phyloP scores from a whole-genome alignment of 2,329 filamentous ascomycete species.

The Lasiodiplodia sp. region DNA sequence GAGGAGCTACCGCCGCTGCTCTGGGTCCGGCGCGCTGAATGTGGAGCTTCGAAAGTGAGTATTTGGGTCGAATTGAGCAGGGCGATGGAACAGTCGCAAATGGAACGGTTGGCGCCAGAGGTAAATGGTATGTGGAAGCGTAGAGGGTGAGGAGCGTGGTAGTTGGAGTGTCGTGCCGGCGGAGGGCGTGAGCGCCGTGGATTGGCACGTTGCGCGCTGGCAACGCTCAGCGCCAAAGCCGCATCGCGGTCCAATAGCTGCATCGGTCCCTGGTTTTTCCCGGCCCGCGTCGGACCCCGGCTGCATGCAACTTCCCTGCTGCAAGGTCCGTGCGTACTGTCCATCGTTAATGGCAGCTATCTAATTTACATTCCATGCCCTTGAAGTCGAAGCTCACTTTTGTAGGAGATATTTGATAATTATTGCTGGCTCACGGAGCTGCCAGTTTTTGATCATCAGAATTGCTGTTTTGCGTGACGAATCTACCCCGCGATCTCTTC shows the following conservation, averaged over 20 bases:
- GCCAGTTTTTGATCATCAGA: background rate
- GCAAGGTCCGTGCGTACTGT: background rate
- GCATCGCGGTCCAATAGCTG: background rate
- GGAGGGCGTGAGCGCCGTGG: constrained; percentile 14
- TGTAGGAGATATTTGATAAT: no score
- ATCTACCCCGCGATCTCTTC: background rate
- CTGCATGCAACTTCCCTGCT: background rate
- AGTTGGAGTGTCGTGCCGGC: background rate
- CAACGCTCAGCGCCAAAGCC: constrained; percentile 6
- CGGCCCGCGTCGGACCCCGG: background rate
- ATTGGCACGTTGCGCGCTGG: background rate
- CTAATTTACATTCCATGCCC: background rate
- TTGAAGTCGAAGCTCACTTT: no score
- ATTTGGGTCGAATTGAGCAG: background rate
- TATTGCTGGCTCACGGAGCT: rapidly evolving
- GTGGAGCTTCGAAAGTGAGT: constrained; percentile 12
- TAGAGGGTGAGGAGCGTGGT: background rate
- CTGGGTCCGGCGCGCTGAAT: background rate
- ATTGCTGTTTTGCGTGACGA: background rate
- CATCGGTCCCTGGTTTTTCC: constrained; percentile 17
- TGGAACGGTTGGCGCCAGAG: no score
- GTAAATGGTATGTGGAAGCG: background rate
- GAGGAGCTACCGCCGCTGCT: background rate
- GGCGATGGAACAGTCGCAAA: background rate
- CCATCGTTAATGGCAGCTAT: background rate